Conservation (phyloP, 129 eudicot species). For the Flaveria bidentis region DNA sequence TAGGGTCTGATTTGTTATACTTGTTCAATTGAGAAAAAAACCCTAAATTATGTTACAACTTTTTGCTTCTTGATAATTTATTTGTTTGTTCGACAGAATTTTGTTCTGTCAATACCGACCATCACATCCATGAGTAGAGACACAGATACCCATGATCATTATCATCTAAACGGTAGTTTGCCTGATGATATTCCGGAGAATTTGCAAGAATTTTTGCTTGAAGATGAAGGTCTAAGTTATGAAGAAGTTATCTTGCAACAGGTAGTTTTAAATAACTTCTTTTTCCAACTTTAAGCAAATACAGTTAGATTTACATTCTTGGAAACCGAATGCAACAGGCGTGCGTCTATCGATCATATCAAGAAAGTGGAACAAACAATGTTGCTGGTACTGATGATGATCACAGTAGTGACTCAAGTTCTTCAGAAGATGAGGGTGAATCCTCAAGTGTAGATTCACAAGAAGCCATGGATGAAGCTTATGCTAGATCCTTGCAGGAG, state of each 20-base stretch:
- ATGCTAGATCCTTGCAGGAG: conserved; percentile 79
- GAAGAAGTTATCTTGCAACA: conserved; percentile 74
- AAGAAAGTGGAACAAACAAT: conserved; percentile 39
- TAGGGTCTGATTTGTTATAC: background rate
- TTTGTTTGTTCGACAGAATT: background rate
- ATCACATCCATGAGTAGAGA: conserved; percentile 43
- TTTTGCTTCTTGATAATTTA: background rate
- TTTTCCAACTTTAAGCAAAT: background rate
- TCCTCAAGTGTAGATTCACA: conserved; percentile 44
- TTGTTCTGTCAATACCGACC: background rate
- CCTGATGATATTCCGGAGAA: conserved; percentile 60
- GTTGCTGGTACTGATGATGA: conserved; percentile 9
- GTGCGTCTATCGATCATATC: conserved; percentile 54
- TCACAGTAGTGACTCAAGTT: conserved; percentile 31
- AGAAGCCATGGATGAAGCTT: conserved; percentile 72
- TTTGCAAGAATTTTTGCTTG: conserved; percentile 48
- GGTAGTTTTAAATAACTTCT: conserved; percentile 29
- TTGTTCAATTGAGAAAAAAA: background rate
- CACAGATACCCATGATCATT: conserved; percentile 29
- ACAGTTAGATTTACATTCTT: background rate
- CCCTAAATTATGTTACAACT: background rate
- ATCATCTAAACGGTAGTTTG: conserved; percentile 35
- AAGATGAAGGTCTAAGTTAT: conserved; percentile 54
- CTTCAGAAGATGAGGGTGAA: conserved; percentile 45
- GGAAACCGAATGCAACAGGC: conserved; percentile 49